phyloP scores from a whole-genome alignment of 179 eudicot species.

The Monotropa hypopitys region DNA sequence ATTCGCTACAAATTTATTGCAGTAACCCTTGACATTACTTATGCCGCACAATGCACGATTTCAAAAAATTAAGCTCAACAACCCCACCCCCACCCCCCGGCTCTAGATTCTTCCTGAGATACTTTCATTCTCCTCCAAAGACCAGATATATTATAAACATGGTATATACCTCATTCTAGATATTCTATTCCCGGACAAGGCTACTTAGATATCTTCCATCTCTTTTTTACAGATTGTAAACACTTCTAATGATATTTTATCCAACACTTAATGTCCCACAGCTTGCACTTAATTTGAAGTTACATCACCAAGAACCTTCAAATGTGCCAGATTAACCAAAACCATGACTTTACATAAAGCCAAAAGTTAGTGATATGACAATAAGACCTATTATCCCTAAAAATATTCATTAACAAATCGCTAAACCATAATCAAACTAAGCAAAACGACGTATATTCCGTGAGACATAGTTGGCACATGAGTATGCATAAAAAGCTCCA shows the following conservation, averaged over 20 bases:
- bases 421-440: not conserved
- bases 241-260: not conserved
- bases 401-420: not conserved
- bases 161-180: not conserved
- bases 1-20: not conserved
- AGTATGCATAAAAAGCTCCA: not conserved
- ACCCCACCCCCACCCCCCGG: not conserved
- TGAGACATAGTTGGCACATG: not conserved
- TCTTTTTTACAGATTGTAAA: not conserved
- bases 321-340: not conserved
- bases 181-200: not conserved
- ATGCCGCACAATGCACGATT: not conserved
- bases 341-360: no score
- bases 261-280: not conserved
- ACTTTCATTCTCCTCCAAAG: not conserved
- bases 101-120: not conserved
- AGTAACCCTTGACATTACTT: not conserved
- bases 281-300: not conserved
- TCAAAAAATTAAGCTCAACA: not conserved
- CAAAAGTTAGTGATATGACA: no score
- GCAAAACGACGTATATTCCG: not conserved
- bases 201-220: not conserved
- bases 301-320: not conserved
- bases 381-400: not conserved
- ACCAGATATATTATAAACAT: not conserved